Evolutionary conservation across 2,329 filamentous ascomycete species (phyloP).

Genomic region (Verticillium zaregamsianum): DNA sequence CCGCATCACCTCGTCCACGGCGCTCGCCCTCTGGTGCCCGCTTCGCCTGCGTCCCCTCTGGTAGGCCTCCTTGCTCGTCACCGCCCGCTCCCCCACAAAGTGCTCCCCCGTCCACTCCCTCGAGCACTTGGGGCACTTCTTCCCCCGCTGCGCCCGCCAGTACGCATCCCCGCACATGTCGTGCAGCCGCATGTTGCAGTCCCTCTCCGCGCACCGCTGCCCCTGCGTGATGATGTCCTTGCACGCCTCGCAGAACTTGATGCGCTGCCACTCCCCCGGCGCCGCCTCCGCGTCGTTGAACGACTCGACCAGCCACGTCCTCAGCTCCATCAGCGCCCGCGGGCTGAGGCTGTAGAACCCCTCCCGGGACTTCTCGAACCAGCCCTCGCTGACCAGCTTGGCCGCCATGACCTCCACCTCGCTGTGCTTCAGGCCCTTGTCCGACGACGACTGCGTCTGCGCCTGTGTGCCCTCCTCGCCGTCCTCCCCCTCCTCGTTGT

Average conservation of each 20-base stretch:
- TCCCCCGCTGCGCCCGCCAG: slow-evolving; percentile 61
- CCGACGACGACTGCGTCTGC: slow-evolving; percentile 27
- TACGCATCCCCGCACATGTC: slow-evolving; percentile 70
- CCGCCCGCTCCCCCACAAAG: slow-evolving; percentile 53
- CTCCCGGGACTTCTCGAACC: slow-evolving; percentile 71
- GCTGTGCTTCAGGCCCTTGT: slow-evolving; percentile 64
- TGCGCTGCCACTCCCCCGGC: slow-evolving; percentile 60
- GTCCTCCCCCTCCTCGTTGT: slow-evolving; percentile 18
- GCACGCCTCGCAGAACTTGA: slow-evolving; percentile 87
- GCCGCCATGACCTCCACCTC: slow-evolving; percentile 72
- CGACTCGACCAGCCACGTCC: slow-evolving; percentile 77
- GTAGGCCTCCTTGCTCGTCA: slow-evolving; percentile 49
- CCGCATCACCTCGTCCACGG: slow-evolving; percentile 16
- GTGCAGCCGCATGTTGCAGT: slow-evolving; percentile 70
- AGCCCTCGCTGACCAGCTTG: slow-evolving; percentile 71
- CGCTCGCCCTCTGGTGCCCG: slow-evolving; percentile 15
- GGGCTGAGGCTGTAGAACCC: slow-evolving; percentile 75
- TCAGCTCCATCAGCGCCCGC: slow-evolving; percentile 78
- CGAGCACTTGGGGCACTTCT: slow-evolving; percentile 61
- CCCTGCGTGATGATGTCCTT: slow-evolving; percentile 85
- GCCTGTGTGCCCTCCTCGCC: slow-evolving; percentile 28
- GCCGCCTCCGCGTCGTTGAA: slow-evolving; percentile 75
- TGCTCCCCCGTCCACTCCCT: slow-evolving; percentile 44
- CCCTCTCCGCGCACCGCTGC: slow-evolving; percentile 65
- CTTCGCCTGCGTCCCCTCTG: slow-evolving; percentile 36